phyloP scores from a whole-genome alignment of 306 rosid species.

The Castanea sativa region DNA sequence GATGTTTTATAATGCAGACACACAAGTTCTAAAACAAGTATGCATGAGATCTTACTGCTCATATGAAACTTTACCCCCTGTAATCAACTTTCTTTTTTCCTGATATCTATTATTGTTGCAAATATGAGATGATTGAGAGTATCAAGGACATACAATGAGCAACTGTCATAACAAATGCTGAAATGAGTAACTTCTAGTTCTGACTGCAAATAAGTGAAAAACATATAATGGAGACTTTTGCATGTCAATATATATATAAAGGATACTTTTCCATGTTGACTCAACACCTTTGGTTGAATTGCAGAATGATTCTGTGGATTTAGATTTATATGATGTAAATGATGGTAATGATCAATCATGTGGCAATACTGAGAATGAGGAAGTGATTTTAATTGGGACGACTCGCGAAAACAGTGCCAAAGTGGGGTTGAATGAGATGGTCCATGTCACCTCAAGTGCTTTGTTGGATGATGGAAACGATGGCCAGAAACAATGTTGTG shows the following conservation, averaged over 20 bases:
- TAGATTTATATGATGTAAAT: constrained; percentile 13
- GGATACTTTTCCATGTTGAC: constrained; percentile 2
- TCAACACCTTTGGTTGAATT: constrained; percentile 11
- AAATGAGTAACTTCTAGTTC: neutral
- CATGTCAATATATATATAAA: neutral
- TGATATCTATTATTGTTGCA: neutral
- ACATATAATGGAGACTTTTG: neutral
- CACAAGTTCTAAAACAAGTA: constrained; percentile 5
- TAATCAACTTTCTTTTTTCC: neutral
- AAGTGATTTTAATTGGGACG: constrained; percentile 3
- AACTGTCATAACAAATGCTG: neutral
- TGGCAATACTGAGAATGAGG: constrained; percentile 18
- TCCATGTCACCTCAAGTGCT: constrained; percentile 27
- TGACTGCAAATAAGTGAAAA: neutral
- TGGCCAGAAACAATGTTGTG: constrained; percentile 15
- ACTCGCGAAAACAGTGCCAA: constrained; percentile 26
- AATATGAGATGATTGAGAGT: neutral
- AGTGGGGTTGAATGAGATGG: constrained; percentile 16
- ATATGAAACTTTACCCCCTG: neutral
- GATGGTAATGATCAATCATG: constrained; percentile 12
- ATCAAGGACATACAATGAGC: neutral
- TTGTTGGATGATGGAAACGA: constrained; percentile 16
- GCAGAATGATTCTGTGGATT: too few relatives aligned
- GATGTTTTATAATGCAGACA: neutral
- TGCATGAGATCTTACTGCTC: constrained; percentile 4